These are phyloP conservation scores for Melastoma candidum DNA, from an alignment of 441 rosid genomes.

Conservation along the genomic window DNA sequence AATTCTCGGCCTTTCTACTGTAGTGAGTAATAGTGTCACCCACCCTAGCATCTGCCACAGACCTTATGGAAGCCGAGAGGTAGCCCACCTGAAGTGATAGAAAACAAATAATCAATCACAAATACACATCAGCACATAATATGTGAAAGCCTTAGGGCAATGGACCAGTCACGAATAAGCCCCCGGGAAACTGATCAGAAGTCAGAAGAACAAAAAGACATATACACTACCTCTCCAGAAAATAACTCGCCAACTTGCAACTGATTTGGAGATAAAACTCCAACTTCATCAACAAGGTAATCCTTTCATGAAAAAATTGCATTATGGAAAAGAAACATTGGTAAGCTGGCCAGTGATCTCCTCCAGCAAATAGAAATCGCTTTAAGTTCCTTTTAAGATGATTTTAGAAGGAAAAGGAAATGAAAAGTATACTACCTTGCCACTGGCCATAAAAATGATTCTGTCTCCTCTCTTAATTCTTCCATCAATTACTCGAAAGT, in stretches of 20 bases:
- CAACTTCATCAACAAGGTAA: slow-evolving; percentile 85
- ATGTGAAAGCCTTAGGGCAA: too few species aligned
- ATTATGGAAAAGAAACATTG: background rate
- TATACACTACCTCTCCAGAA: slow-evolving; percentile 84
- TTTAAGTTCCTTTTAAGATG: too few species aligned
- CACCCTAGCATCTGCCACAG: slow-evolving; percentile 97
- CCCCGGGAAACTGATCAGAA: slow-evolving; percentile 1
- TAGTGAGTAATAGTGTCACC: slow-evolving; percentile 83
- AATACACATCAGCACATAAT: too few species aligned
- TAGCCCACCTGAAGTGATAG: slow-evolving; percentile 64
- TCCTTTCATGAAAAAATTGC: slow-evolving; percentile 40
- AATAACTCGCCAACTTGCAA: slow-evolving; percentile 79
- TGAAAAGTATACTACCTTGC: slow-evolving; percentile 43
- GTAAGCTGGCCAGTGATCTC: background rate
- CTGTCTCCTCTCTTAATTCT: slow-evolving; percentile 85
- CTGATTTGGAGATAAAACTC: slow-evolving; percentile 92
- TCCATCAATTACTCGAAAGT: slow-evolving; percentile 94
- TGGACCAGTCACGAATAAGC: too few species aligned
- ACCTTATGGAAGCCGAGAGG: slow-evolving; percentile 90
- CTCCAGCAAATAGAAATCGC: background rate
- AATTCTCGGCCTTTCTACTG: slow-evolving; percentile 60
- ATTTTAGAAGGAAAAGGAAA: too few species aligned
- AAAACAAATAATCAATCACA: background rate
- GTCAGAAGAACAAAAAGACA: slow-evolving; percentile 4
- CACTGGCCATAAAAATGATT: slow-evolving; percentile 87